Percentiles rank a stretch among this genome's conserved stretches.
These are phyloP conservation scores for Cochlearia excelsa DNA, from an alignment of 345 rosid genomes.

Conservation along the genomic window DNA sequence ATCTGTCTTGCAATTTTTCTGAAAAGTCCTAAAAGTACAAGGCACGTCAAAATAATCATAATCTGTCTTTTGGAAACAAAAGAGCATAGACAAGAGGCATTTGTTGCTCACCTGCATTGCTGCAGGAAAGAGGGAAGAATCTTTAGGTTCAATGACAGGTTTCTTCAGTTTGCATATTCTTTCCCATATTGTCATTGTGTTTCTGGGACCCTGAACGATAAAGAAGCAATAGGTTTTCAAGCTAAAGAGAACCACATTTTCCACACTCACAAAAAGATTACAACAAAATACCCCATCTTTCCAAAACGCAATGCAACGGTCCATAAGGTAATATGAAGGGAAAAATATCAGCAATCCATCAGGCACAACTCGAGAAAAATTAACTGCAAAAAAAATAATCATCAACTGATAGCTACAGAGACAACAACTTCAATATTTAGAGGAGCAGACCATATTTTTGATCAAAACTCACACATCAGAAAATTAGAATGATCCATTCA, in stretches of 20 bases:
- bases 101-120: slow-evolving; percentile 66
- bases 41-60: slow-evolving; percentile 18
- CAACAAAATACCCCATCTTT: slow-evolving; percentile 60
- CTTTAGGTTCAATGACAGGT: slow-evolving; percentile 94
- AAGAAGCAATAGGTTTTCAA: slow-evolving; percentile 19
- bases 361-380: slow-evolving; percentile 88
- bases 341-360: slow-evolving; percentile 94
- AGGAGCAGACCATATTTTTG: slow-evolving; percentile 10
- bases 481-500: slow-evolving; percentile 21
- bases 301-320: slow-evolving; percentile 82
- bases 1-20: slow-evolving; percentile 73
- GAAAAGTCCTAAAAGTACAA: slow-evolving; percentile 60
- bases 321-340: slow-evolving; percentile 91
- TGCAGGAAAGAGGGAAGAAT: slow-evolving; percentile 65
- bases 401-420: slow-evolving; percentile 3
- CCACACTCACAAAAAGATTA: slow-evolving; percentile 23
- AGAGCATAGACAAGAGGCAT: slow-evolving; percentile 16
- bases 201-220: slow-evolving; percentile 48
- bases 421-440: slow-evolving; percentile 5
- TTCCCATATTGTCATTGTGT: slow-evolving; percentile 83
- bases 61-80: slow-evolving; percentile 11
- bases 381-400: slow-evolving; percentile 50
- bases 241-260: slow-evolving; percentile 23
- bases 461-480: slow-evolving; percentile 14
- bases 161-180: slow-evolving; percentile 88